Base-by-base conservation (phyloP, 2,329 filamentous ascomycete genomes). In the Exophiala alcalophila region DNA sequence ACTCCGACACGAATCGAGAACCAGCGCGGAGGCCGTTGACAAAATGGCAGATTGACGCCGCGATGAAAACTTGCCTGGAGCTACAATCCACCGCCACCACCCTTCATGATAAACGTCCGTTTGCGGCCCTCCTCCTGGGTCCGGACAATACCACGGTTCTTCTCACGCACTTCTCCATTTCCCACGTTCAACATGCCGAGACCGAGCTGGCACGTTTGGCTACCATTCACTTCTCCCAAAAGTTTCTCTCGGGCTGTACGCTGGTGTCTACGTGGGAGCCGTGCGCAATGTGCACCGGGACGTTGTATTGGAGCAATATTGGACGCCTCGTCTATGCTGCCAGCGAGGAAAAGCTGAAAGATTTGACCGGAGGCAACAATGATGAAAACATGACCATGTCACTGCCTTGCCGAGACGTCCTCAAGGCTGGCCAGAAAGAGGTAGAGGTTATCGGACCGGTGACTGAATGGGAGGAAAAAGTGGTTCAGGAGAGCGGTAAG, bases 261-360 rank as follows among this genome's bases (percentile, higher is more conserved):
- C 56, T 76, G 26, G 68, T 74, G 32, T 70, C 67, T 15, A 76
- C 73, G 8, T 76, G 74, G 73, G 74, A 77, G 56, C 73, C 73
- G 2, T 77, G 74, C 47, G 72, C 70, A 14, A 76, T 77, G 73
- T 77, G 72, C 52, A 58, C 62, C 25, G 66, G 65, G 4, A 68
- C 69, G 2, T 64, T 71, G 30, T 69, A 71, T 51, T 76, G 73
- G 73, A 71, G 72, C 26, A 69, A 74, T 52, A 76, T 77, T 42
- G 74, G 73, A 4, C 62, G 73, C 2, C 57, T 77, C 24, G 64
- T 76, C 4, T 77, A 74, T 51, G 68, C 69, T 3, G 73, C 70
- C 1, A 68, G 67, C 32, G 74, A 76, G 53, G 65, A 68, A 44
- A 63, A 66, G 39, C 53, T 76, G 49, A 63, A 65, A 11, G 56